A percentile compares a stretch with the other conserved stretches of the same genome.
These are phyloP conservation scores for Corrigiola litoralis DNA, from an alignment of 179 eudicot species.

Conservation along the genomic window DNA sequence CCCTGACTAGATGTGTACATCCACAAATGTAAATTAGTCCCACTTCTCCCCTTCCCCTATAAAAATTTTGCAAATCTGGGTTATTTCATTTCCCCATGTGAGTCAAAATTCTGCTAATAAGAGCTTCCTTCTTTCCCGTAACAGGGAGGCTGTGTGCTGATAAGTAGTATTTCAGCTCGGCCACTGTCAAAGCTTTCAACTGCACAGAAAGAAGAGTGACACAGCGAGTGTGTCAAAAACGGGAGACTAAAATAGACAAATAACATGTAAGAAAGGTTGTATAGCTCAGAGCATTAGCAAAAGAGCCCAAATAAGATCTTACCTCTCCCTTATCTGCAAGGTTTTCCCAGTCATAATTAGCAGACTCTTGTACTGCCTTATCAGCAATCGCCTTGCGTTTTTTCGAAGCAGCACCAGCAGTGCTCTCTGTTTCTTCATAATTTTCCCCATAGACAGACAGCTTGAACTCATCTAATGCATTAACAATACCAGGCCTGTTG, in stretches of 20 bases:
- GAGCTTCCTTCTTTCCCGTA: conserved; percentile 74
- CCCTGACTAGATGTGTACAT: conserved; percentile 3
- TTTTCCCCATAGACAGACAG: conserved; percentile 68
- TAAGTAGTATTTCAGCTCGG: conserved; percentile 71
- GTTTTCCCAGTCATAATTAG: conserved; percentile 76
- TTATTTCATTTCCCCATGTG: conserved; percentile 66
- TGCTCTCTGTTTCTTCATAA: conserved; percentile 39
- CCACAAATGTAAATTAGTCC: neutral
- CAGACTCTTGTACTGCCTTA: conserved; percentile 49
- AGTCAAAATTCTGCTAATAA: conserved; percentile 70
- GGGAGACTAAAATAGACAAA: neutral
- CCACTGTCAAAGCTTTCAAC: conserved; percentile 80
- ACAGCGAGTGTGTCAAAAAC: neutral
- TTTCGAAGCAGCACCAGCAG: conserved; percentile 40
- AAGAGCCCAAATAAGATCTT: conserved; percentile 4
- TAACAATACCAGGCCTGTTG: conserved; percentile 70
- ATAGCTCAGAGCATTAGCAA: neutral
- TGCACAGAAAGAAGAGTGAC: conserved; percentile 23
- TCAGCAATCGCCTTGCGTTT: conserved; percentile 80
- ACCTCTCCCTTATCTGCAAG: conserved; percentile 95
- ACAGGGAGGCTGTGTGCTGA: conserved; percentile 64
- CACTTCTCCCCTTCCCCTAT: neutral
- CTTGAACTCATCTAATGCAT: conserved; percentile 85
- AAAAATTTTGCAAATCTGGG: neutral
- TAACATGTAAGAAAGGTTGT: neutral